Conservation (phyloP, 1,284 basidiomycete species). For the Sporisorium sorghi region DNA sequence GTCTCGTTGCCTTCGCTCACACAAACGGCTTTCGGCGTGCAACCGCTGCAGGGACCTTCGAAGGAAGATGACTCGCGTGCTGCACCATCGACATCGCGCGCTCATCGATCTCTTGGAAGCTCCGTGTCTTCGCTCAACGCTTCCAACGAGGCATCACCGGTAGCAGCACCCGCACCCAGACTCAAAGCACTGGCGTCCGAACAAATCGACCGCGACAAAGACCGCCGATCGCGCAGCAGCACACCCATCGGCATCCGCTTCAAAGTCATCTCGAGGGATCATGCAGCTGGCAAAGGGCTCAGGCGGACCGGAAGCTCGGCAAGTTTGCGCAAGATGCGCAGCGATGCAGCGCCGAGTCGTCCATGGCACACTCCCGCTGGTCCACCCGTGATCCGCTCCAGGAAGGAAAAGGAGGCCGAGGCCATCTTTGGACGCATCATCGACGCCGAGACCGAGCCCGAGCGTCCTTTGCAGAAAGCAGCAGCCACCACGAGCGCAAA, state of each 20-base stretch:
- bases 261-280: slow-evolving; percentile 42
- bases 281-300: slow-evolving; percentile 21
- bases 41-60: neutral
- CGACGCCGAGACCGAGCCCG: slow-evolving; percentile 40
- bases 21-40: slow-evolving; percentile 6
- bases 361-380: slow-evolving; percentile 33
- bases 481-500: neutral
- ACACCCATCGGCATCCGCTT: slow-evolving; percentile 41
- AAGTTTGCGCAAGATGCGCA: slow-evolving; percentile 44
- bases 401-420: slow-evolving; percentile 47
- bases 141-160: slow-evolving; percentile 12
- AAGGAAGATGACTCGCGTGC: neutral
- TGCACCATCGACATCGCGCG: neutral
- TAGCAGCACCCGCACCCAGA: slow-evolving; percentile 26
- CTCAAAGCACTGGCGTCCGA: slow-evolving; percentile 48
- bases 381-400: slow-evolving; percentile 49
- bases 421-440: slow-evolving; percentile 53
- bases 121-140: slow-evolving; percentile 33
- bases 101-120: slow-evolving; percentile 24
- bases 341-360: slow-evolving; percentile 19
- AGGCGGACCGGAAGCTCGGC: slow-evolving; percentile 37
- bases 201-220: slow-evolving; percentile 43
- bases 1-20: slow-evolving; percentile 34
- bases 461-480: neutral
- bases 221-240: slow-evolving; percentile 33